Percentiles rank a stretch among this genome's conserved stretches.
Evolutionary conservation across 176 grass and related monocot species (phyloP).

Genomic region (Avena insularis): DNA sequence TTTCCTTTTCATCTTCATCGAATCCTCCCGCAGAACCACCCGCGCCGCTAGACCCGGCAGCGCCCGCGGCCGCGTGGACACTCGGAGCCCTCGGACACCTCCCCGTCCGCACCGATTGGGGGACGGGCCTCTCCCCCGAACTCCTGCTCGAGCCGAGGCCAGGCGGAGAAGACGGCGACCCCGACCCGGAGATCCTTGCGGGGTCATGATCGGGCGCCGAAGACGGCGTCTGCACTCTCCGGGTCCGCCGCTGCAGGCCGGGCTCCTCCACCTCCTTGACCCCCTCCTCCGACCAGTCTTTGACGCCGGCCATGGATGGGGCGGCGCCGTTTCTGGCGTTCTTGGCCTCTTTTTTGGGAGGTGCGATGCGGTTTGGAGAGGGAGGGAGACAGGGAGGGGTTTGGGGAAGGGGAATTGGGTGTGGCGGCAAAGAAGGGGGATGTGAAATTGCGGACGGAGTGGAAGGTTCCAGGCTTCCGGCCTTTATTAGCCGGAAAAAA

Average conservation of each 20-base stretch:
- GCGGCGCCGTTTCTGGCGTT: conserved; percentile 27
- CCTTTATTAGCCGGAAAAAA: background rate
- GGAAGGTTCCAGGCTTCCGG: background rate
- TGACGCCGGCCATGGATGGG: conserved; percentile 33
- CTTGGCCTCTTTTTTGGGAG: conserved; percentile 41
- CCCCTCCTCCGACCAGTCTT: conserved; percentile 32
- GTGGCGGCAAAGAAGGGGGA: too few species aligned
- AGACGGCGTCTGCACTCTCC: background rate
- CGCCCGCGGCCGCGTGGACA: background rate
- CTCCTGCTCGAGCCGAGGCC: background rate
- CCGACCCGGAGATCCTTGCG: background rate
- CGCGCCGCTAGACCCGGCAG: background rate
- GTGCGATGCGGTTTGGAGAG: background rate
- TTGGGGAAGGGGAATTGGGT: too few species aligned
- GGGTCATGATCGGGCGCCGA: background rate
- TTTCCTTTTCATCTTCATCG: background rate
- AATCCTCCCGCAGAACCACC: background rate
- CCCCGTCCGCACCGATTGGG: conserved; percentile 37
- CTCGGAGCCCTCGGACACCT: background rate
- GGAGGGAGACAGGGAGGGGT: too few species aligned
- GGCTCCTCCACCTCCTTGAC: conserved; percentile 19
- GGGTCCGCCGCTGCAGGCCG: background rate
- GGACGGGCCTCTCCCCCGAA: background rate
- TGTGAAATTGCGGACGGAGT: background rate
- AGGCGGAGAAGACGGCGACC: background rate